A percentile compares a stretch with the other conserved stretches of the same genome.
Evolutionary conservation across 805 yeast species (phyloP).

Genomic region (Saccharomycopsis sp.): DNA sequence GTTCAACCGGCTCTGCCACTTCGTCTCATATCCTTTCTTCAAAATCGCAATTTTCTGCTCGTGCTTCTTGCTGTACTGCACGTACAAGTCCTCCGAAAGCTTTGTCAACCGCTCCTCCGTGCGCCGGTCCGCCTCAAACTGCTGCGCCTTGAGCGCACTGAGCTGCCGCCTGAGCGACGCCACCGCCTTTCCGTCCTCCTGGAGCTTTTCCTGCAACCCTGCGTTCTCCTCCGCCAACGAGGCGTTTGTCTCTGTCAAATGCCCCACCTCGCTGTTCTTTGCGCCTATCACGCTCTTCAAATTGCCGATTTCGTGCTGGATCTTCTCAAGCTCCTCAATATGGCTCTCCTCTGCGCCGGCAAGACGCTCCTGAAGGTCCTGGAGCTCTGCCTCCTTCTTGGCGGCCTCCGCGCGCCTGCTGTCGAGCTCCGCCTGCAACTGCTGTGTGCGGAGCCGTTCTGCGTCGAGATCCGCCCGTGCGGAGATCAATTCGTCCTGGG

Average conservation of each 20-base stretch:
- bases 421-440: constrained; percentile 5
- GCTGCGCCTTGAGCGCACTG: constrained; percentile 9
- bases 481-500: background rate
- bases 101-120: constrained; percentile 51
- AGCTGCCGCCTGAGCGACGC: constrained; percentile 8
- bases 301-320: constrained; percentile 8
- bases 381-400: constrained; percentile 7
- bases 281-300: constrained; percentile 17
- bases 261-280: constrained; percentile 12
- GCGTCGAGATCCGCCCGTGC: too few species aligned
- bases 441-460: constrained; percentile 9
- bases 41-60: constrained; percentile 60
- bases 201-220: constrained; percentile 21
- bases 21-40: constrained; percentile 51
- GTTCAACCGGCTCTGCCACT: constrained; percentile 40
- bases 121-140: constrained; percentile 36
- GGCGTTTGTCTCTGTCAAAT: constrained; percentile 21
- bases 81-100: constrained; percentile 62
- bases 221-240: constrained; percentile 15
- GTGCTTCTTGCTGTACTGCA: constrained; percentile 72
- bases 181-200: constrained; percentile 26
- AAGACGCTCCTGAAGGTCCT: constrained; percentile 7
- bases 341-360: constrained; percentile 9
- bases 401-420: constrained; percentile 1
- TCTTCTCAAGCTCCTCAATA: constrained; percentile 17